Evolutionary conservation across 1,139 yeast genomes (phyloP).

Genomic region (Saccharomyces hybrid): DNA sequence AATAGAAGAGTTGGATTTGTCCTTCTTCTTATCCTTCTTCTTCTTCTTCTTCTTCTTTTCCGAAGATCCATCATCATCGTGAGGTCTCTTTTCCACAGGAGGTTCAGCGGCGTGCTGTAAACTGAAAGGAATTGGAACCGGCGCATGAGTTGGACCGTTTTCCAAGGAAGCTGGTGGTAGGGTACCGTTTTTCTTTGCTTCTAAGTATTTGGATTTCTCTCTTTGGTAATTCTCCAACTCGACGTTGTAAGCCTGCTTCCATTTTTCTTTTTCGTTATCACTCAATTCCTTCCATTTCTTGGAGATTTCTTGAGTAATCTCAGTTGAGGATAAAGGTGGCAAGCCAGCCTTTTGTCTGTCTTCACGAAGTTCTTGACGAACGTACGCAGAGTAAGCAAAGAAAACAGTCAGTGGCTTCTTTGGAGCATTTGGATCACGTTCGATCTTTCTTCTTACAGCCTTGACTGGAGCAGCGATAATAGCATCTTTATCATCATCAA

Average conservation of each 20-base stretch:
- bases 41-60: conserved; percentile 39
- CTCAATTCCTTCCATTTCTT: conserved; percentile 68
- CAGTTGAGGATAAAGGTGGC: conserved; percentile 61
- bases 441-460: conserved; percentile 43
- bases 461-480: conserved; percentile 19
- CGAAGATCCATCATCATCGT: conserved; percentile 29
- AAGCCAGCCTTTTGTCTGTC: conserved; percentile 55
- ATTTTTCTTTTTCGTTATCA: conserved; percentile 60
- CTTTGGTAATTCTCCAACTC: conserved; percentile 58
- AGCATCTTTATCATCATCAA: conserved; percentile 14
- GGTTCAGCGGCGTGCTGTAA: conserved; percentile 19
- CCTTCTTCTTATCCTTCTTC: conserved; percentile 38
- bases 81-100: conserved; percentile 25
- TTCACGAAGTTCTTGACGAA: conserved; percentile 55
- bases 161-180: conserved; percentile 21
- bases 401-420: conserved; percentile 65
- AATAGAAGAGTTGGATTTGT: conserved; percentile 15
- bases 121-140: conserved; percentile 34
- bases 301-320: conserved; percentile 70
- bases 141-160: conserved; percentile 33
- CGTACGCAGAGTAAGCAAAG: conserved; percentile 65
- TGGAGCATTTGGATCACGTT: conserved; percentile 51
- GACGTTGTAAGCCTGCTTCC: conserved; percentile 66
- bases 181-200: conserved; percentile 42
- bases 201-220: conserved; percentile 56